Evolutionary conservation across 78 protist species (phyloP).

Genomic region (Capsaspora owczarzaki): DNA sequence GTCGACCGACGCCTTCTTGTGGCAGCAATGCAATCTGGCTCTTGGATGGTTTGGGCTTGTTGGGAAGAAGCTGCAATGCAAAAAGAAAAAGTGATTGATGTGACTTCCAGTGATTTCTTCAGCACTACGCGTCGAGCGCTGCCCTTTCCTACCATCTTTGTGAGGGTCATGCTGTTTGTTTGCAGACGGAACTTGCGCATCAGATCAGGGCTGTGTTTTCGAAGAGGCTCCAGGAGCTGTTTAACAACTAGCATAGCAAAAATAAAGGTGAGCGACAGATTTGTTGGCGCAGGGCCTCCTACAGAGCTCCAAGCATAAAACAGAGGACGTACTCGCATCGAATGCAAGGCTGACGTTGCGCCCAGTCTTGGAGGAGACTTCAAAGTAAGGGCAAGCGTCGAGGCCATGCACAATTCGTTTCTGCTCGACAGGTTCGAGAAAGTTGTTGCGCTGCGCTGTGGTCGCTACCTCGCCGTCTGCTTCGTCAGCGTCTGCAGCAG

Average conservation of each 20-base stretch:
- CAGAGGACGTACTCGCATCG: too few relatives aligned
- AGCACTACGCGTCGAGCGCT: background rate
- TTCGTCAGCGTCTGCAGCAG: background rate
- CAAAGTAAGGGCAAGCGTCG: background rate
- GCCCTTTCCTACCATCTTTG: background rate
- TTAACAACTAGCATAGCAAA: too few relatives aligned
- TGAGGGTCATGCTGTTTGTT: background rate
- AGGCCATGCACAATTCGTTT: background rate
- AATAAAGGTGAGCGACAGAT: too few relatives aligned
- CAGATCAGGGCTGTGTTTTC: background rate
- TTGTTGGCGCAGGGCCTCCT: too few relatives aligned
- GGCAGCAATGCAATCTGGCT: too few relatives aligned
- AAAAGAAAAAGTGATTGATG: background rate
- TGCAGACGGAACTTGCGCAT: background rate
- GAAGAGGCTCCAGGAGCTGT: background rate
- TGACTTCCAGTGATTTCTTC: background rate
- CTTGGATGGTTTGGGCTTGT: background rate
- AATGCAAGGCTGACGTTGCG: background rate
- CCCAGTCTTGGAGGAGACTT: background rate
- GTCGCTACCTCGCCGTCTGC: background rate
- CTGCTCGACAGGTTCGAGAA: background rate
- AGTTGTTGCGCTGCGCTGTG: background rate
- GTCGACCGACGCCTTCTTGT: background rate
- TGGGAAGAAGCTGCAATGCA: background rate
- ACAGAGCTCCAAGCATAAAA: too few relatives aligned